Conservation (phyloP, 2,329 filamentous ascomycete species). For the Talaromyces sp. region DNA sequence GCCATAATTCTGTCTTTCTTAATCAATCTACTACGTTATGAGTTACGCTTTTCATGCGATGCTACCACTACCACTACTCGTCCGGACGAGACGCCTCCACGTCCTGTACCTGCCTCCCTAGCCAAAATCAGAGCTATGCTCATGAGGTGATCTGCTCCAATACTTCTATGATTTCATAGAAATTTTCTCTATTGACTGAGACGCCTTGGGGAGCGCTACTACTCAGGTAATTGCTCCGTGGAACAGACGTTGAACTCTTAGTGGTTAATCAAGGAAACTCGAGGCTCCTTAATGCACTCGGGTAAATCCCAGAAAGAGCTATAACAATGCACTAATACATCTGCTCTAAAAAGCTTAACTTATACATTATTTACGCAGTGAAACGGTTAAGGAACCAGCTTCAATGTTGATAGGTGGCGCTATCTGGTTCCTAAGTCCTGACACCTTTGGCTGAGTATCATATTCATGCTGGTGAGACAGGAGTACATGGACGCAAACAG, state of each 20-base stretch:
- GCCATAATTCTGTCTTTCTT: background rate
- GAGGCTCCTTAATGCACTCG: background rate
- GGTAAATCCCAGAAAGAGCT: background rate
- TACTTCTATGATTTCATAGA: too few species aligned
- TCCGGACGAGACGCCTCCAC: background rate
- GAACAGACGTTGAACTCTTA: background rate
- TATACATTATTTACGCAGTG: background rate
- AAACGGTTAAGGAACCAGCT: background rate
- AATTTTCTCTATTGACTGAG: too few species aligned
- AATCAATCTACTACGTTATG: background rate
- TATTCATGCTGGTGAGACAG: background rate
- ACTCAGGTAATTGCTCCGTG: background rate
- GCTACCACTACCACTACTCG: background rate
- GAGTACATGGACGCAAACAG: background rate
- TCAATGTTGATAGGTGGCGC: background rate
- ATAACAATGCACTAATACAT: background rate
- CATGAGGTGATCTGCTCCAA: too few species aligned
- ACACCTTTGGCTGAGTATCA: background rate
- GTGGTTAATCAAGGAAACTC: background rate
- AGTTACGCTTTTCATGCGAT: background rate
- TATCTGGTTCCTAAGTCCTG: background rate
- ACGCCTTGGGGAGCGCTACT: background rate
- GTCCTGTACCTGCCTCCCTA: background rate
- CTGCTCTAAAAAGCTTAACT: background rate
- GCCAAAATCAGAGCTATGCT: too few species aligned